A percentile compares a stretch with the other conserved stretches of the same genome.
phyloP scores from a whole-genome alignment of 139 green algal genomes.

The Picochlorum costavermella region DNA sequence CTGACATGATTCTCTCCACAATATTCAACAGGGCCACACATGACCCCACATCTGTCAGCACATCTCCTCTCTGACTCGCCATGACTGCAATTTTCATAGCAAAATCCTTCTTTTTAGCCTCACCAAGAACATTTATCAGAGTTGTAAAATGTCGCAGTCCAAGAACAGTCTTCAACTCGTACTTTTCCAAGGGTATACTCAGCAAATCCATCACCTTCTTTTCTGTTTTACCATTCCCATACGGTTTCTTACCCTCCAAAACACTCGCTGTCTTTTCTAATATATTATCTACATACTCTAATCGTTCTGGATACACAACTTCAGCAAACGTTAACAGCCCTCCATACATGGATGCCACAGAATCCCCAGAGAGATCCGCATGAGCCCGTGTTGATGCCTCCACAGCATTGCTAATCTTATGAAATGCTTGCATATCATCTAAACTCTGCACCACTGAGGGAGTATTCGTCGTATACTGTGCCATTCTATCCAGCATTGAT shows the following conservation, averaged over 20 bases:
- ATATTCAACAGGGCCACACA: constrained; percentile 49
- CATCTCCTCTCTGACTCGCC: constrained; percentile 40
- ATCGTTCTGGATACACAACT: constrained; percentile 49
- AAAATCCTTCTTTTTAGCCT: constrained; percentile 50
- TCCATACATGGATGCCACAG: constrained; percentile 73
- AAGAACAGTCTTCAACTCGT: constrained; percentile 70
- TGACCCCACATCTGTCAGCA: constrained; percentile 22
- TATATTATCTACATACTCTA: constrained; percentile 65
- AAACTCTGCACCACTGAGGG: constrained; percentile 33
- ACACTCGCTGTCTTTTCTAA: constrained; percentile 28
- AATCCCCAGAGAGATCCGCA: constrained; percentile 47
- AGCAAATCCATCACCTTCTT: constrained; percentile 75
- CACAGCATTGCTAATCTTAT: constrained; percentile 52
- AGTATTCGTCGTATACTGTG: constrained; percentile 36
- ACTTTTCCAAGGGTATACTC: constrained; percentile 66
- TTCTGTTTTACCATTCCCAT: constrained; percentile 50
- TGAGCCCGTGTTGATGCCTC: constrained; percentile 44
- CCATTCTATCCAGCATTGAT: constrained; percentile 71
- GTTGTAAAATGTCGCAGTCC: constrained; percentile 31
- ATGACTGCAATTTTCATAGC: constrained; percentile 59
- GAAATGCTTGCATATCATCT: constrained; percentile 59
- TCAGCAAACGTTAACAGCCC: constrained; percentile 74
- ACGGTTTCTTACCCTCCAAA: constrained; percentile 23
- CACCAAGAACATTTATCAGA: constrained; percentile 39
- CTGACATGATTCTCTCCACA: constrained; percentile 22